Conservation (phyloP, 805 yeast species). For the Sugiyamaella smithiae region DNA sequence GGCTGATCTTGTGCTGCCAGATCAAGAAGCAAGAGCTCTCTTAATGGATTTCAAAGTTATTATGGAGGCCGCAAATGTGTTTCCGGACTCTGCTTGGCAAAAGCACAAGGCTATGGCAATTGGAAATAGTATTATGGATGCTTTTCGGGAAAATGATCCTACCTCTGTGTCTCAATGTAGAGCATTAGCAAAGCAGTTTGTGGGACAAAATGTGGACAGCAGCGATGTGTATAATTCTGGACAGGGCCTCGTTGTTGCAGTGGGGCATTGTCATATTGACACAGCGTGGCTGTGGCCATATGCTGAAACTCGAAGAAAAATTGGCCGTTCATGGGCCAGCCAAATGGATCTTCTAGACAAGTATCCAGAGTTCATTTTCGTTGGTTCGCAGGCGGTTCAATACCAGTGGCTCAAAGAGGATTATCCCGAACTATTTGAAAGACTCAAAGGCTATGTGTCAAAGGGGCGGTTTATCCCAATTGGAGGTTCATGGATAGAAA, state of each 20-base stretch:
- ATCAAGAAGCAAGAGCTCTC: slow-evolving; percentile 72
- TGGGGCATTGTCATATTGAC: slow-evolving; percentile 96
- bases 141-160: slow-evolving; percentile 50
- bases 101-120: slow-evolving; percentile 75
- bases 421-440: slow-evolving; percentile 74
- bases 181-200: not conserved
- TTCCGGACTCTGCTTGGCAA: slow-evolving; percentile 73
- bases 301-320: slow-evolving; percentile 90
- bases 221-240: slow-evolving; percentile 32
- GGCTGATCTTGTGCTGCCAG: slow-evolving; percentile 81
- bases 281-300: slow-evolving; percentile 99
- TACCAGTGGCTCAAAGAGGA: slow-evolving; percentile 87
- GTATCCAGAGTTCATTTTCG: slow-evolving; percentile 92
- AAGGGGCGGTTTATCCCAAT: slow-evolving; percentile 80
- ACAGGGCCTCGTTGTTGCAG: slow-evolving; percentile 63
- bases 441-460: slow-evolving; percentile 56
- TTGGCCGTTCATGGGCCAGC: slow-evolving; percentile 93
- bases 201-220: not conserved
- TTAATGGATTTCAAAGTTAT: slow-evolving; percentile 79
- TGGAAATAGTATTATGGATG: slow-evolving; percentile 79
- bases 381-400: slow-evolving; percentile 95
- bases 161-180: not conserved
- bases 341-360: slow-evolving; percentile 80
- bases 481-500: slow-evolving; percentile 98
- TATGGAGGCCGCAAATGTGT: slow-evolving; percentile 85